Base-by-base conservation (phyloP, 2,329 filamentous ascomycete species). In the Camillea tinctor region DNA sequence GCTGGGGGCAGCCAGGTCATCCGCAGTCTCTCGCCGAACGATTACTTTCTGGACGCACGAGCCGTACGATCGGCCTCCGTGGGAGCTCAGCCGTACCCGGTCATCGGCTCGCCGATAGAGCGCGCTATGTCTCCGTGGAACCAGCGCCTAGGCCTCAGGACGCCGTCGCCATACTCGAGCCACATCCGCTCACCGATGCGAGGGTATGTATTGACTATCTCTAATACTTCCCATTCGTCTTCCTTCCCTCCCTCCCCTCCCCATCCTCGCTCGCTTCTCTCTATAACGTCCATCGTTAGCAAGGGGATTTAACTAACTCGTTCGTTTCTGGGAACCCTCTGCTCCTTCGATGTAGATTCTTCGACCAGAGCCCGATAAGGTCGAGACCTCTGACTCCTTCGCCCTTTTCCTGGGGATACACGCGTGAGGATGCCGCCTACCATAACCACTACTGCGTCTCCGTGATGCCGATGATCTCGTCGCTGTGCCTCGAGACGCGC, bases 81-180 rank as follows among this genome's bases (percentile, higher is more conserved):
- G 36, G 36, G 36, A 24, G 56, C 51, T 40, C 58, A 49, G 19
- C 50, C n/a, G 17, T 58, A n/a, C 23, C 61, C 62, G 30, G 57
- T 62, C 24, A 21, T 44, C 24, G 54, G 49, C 17, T 17, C 52
- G 3, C 58, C 60, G 17, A 53, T 40, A 21, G 60, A 57, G 20
- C 62, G 58, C 9, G 59, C 54, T 3, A 58, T 62, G 22, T 66
- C 64, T 13, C 64, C 64, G 2, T 66, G 64, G 64, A 64, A 62
- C 52, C 62, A 66, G 19, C 59, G 64, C 11, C 64, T 66, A 3
- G 64, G 64, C 17, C 51, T 66, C 13, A 64, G 57, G 22, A 56
- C 62, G 19, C 48, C 54, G 1, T 51, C 50, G 40, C 54, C 57
- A 44, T 59, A 55, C 54, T 50, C 53, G 17, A 60, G 26, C 24